Base-by-base conservation (phyloP, 352 stramenopile genomes). In the Pythium guiyangense region DNA sequence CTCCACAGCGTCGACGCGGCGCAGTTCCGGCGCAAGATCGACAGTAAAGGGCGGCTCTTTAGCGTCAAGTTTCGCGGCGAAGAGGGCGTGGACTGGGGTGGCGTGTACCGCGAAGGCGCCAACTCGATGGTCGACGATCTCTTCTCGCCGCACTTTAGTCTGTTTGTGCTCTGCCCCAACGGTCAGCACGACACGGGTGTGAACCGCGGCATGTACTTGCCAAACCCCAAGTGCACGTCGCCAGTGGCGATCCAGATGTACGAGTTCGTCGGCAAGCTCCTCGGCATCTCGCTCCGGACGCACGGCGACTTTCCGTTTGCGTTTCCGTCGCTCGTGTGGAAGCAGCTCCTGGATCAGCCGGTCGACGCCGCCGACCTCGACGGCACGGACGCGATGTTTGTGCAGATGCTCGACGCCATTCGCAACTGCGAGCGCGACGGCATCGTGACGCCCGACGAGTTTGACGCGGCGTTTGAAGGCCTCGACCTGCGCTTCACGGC, bases 251-350 rank as follows among this genome's bases (percentile, higher is more conserved):
- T 90, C 57, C 78, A 96, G 63, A 98, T 98, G 92, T 97, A 90
- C 35, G 78, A 92, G 46, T 98, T 98, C 67, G 86, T 97, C 5
- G 94, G 94, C 15, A 97, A 98, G 62, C 59, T 98, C 18, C 76
- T 98, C 35, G 94, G 94, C 20, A 96, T 98, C 49, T 96, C 90
- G n/a, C 71, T 98, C 27, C 90, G 94, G 20, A 96, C 92, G 6
- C 90, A 88, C 26, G 89, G 93, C 8, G 92, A 97, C 52, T 94
- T 98, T 20, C 89, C 90, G 11, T 96, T 98, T 44, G 87, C 92
- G 50, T 78, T 98, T 22, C 89, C 91, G 27, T 88, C 91, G 18
- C 69, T 98, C 9, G 91, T 98, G 58, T 98, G 94, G 94, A 98
- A 98, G 70, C 72, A 93, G 45, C 64, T 98, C 26, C 69, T 97